phyloP scores from a whole-genome alignment of 2,329 filamentous ascomycete species.

The Alternaria gansuensis region DNA sequence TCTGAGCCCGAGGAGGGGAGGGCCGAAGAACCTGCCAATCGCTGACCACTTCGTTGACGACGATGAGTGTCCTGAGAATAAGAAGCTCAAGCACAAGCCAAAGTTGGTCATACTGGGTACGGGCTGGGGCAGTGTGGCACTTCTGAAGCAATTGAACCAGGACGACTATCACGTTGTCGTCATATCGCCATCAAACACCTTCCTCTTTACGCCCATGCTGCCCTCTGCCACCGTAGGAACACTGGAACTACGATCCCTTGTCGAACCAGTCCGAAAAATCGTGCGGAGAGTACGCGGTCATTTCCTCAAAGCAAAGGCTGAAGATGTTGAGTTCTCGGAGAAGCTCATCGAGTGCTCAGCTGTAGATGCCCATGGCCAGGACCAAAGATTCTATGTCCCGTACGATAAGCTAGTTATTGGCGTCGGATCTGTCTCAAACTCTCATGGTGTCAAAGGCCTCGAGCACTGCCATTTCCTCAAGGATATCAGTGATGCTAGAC shows the following conservation, averaged over 20 bases:
- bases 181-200: conserved; percentile 94
- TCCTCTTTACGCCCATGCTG: conserved; percentile 97
- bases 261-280: conserved; percentile 91
- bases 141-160: conserved; percentile 88
- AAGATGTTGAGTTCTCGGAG: conserved; percentile 89
- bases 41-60: conserved; percentile 89
- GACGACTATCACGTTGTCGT: conserved; percentile 97
- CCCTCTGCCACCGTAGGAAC: conserved; percentile 97
- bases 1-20: conserved; percentile 80
- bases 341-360: conserved; percentile 90
- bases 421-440: conserved; percentile 91
- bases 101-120: conserved; percentile 91
- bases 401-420: conserved; percentile 97
- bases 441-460: conserved; percentile 93
- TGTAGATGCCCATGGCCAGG: conserved; percentile 73
- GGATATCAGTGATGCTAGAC: conserved; percentile 88
- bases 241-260: conserved; percentile 85
- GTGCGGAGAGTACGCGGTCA: conserved; percentile 80
- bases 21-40: conserved; percentile 94
- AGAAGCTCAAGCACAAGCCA: conserved; percentile 82
- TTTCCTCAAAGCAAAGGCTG: conserved; percentile 86
- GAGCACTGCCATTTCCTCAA: conserved; percentile 96
- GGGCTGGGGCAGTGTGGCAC: conserved; percentile 92
- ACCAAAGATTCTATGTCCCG: conserved; percentile 86
- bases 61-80: conserved; percentile 77